Base-by-base conservation (phyloP, 2,329 filamentous ascomycete genomes). In the Helminthosporium solani region DNA sequence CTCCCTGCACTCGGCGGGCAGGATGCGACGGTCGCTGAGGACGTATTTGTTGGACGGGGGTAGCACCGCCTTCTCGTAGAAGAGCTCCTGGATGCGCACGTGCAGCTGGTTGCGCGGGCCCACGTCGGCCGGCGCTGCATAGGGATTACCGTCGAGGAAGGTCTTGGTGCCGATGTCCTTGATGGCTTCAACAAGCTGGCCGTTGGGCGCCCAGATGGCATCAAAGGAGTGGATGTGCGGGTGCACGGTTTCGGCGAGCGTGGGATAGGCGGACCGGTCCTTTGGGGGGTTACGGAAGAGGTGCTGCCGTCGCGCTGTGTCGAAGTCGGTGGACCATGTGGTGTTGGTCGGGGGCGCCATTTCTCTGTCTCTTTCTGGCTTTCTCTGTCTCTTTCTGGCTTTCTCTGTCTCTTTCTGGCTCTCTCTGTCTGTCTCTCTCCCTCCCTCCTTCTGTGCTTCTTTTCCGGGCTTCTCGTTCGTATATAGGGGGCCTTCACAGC, bases 161-260 rank as follows among this genome's bases (percentile, higher is more conserved):
- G 82, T 82, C 73, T 92, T 95, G 53, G 83, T 87, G 62, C 92
- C 94, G 73, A 99, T 97, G 67, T 99, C 94, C 64, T 82, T 83
- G 50, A 97, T 70, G 11, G 81, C 90, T 54, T 89, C 84, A 40
- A 87, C 82, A 43, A 99, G 70, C 42, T 86, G 76, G 42, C 88
- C 89, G 70, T 86, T 80, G 47, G 80, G 77, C 25, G 84, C 82
- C 67, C 96, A 95, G 38, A 97, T 79, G 42, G 85, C 85, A 76
- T 99, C 96, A 82, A 96, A 99, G 6, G 94, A 94, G 64, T 96
- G 86, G 60, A 97, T 87, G 71, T 99, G 94, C 40, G 94, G 94
- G 56, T 88, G 80, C 49, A 97, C 85, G n/a, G 92, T 88, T 50
- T 82, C 81, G 61, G 91, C 86, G 38, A 99, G 82, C 18, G 87